Conservation (phyloP, 768 basidiomycete species). For the Cystofilobasidium bisporidii region DNA sequence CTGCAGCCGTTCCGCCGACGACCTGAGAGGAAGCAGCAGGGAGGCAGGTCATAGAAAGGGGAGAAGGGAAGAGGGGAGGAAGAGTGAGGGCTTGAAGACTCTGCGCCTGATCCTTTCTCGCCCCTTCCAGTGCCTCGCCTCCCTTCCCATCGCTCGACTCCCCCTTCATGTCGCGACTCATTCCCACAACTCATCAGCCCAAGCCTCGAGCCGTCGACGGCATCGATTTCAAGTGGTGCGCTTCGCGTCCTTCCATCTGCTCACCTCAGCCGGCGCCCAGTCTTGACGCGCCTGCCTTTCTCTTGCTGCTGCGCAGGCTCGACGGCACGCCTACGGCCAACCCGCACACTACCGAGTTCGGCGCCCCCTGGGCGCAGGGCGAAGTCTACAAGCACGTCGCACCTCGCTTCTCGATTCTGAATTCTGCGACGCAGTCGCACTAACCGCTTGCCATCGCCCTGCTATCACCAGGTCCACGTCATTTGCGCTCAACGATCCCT, state of each 20-base stretch:
- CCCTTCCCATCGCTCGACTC: neutral
- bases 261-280: neutral
- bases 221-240: neutral
- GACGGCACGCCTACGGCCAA: slow-evolving; percentile 12
- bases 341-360: slow-evolving; percentile 19
- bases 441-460: neutral
- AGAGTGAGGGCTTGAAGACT: too few relatives aligned
- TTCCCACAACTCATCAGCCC: neutral
- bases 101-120: too few relatives aligned
- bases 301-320: neutral
- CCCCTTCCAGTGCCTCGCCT: neutral
- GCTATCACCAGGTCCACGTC: slow-evolving; percentile 13
- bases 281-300: neutral
- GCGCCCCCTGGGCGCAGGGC: slow-evolving; percentile 13
- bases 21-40: too few relatives aligned
- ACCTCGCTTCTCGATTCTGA: neutral
- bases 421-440: too few relatives aligned
- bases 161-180: neutral
- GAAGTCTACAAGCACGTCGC: slow-evolving; percentile 8
- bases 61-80: too few relatives aligned
- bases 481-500: slow-evolving; percentile 2
- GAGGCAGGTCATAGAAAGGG: too few relatives aligned
- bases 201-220: neutral
- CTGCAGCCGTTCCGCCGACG: too few relatives aligned
- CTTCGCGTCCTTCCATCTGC: neutral